Evolutionary conservation across 106 monocot genomes (phyloP).

Genomic region (Hemerocallis citrina): DNA sequence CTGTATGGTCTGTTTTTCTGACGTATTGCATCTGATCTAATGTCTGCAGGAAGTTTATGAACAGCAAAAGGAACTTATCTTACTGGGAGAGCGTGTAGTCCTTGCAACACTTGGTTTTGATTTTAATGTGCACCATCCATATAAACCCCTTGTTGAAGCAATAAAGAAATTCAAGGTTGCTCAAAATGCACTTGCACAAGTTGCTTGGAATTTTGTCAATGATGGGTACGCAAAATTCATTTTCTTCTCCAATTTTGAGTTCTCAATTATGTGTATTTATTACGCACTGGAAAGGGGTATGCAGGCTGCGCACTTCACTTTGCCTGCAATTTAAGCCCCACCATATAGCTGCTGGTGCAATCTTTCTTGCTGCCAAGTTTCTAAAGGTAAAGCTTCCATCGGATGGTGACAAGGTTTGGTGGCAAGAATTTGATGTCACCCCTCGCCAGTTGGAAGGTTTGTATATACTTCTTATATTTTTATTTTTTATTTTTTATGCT

Average conservation of each 20-base stretch:
- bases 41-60: conserved; percentile 63
- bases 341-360: conserved; percentile 98
- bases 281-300: conserved; percentile 27
- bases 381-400: conserved; percentile 96
- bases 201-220: conserved; percentile 85
- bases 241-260: conserved; percentile 5
- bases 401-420: conserved; percentile 95
- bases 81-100: conserved; percentile 65
- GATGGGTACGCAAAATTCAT: conserved; percentile 50
- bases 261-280: conserved; percentile 7
- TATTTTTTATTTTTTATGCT: no score
- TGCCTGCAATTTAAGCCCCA: conserved; percentile 98
- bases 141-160: conserved; percentile 71
- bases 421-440: conserved; percentile 46
- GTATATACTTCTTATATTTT: not conserved
- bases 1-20: not conserved
- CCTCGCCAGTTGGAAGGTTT: conserved; percentile 91
- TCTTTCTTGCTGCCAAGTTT: conserved; percentile 98
- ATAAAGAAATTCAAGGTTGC: conserved; percentile 83
- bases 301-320: conserved; percentile 92
- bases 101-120: conserved; percentile 84
- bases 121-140: conserved; percentile 77
- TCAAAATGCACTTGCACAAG: conserved; percentile 77
- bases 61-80: conserved; percentile 73
- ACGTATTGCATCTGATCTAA: not conserved